A percentile compares a stretch with the other conserved stretches of the same genome.
Conservation (phyloP, 179 eudicot genomes). For the Silene vulgaris region DNA sequence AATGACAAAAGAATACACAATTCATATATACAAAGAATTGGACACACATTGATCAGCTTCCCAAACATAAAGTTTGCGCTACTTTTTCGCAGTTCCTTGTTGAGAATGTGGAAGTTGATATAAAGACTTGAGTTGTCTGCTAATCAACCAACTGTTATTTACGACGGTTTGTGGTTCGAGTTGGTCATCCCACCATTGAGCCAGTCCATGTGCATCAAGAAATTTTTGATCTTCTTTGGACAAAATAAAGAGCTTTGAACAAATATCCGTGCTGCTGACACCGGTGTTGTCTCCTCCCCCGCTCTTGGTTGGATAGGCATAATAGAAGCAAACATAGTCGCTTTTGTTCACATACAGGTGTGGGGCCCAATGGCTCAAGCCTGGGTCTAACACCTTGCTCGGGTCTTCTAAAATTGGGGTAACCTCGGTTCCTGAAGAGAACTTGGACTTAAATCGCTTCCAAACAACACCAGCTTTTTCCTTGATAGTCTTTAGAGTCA, state of each 20-base stretch:
- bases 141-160: constrained; percentile 69
- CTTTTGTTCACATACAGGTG: constrained; percentile 85
- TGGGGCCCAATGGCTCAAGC: constrained; percentile 62
- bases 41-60: background rate
- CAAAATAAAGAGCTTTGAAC: constrained; percentile 71
- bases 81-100: constrained; percentile 28
- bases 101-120: no score
- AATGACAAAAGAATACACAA: no score
- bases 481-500: constrained; percentile 60
- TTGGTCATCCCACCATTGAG: constrained; percentile 97
- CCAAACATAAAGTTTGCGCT: background rate
- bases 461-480: constrained; percentile 71
- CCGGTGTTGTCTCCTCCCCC: constrained; percentile 12
- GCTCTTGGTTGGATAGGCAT: constrained; percentile 45
- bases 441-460: constrained; percentile 63
- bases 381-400: constrained; percentile 8
- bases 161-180: constrained; percentile 68
- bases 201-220: constrained; percentile 81
- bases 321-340: constrained; percentile 80
- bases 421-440: constrained; percentile 45
- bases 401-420: constrained; percentile 30
- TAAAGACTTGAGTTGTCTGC: constrained; percentile 70
- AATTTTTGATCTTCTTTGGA: constrained; percentile 89
- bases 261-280: constrained; percentile 26
- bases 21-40: background rate